Evolutionary conservation across 352 stramenopile species (phyloP).

Genomic region (Aphanomyces stellatus): DNA sequence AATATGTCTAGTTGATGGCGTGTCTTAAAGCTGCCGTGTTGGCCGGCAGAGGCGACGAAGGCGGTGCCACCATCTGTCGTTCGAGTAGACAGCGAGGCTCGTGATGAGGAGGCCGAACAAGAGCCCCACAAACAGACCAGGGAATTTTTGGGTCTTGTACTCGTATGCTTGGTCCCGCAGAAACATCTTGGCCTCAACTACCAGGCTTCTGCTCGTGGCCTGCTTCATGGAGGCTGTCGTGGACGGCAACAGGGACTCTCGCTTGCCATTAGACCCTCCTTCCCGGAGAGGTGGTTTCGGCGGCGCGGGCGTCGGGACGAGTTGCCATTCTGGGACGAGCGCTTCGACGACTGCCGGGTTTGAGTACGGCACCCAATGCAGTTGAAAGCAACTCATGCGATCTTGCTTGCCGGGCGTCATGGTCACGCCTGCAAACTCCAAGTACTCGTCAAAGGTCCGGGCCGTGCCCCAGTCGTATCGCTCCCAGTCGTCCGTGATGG

Average conservation of each 20-base stretch:
- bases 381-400: not conserved
- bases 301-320: not conserved
- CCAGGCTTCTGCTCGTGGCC: not conserved
- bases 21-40: no score
- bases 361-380: slow-evolving; percentile 20
- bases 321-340: not conserved
- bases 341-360: not conserved
- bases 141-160: not conserved
- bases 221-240: not conserved
- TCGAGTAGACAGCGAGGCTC: slow-evolving; percentile 9
- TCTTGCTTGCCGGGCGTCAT: slow-evolving; percentile 9
- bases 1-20: no score
- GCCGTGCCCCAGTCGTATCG: slow-evolving; percentile 9
- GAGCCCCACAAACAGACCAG: not conserved
- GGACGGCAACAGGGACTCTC: no score
- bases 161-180: not conserved
- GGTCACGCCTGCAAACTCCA: slow-evolving; percentile 21
- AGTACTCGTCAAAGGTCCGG: slow-evolving; percentile 8
- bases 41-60: not conserved
- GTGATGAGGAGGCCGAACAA: not conserved
- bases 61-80: slow-evolving; percentile 12
- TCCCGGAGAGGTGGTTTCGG: not conserved
- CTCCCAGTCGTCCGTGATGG: slow-evolving; percentile 8
- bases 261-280: no score
- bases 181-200: not conserved